A percentile compares a stretch with the other conserved stretches of the same genome.
Evolutionary conservation across 805 yeast genomes (phyloP).

Genomic region (Ogataea kodamae): DNA sequence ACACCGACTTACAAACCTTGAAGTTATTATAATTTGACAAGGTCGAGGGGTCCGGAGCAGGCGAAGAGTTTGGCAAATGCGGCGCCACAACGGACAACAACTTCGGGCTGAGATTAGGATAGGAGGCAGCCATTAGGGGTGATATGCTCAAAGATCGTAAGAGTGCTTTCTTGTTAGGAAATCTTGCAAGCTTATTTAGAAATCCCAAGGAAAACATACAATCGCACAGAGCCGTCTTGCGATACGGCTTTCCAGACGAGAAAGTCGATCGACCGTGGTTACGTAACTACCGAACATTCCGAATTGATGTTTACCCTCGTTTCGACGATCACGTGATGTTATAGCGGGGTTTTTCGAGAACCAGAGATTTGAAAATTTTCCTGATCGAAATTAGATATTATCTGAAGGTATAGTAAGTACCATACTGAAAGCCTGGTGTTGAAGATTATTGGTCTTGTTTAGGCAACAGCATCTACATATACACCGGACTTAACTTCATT

Average conservation of each 20-base stretch:
- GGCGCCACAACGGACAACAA: constrained; percentile 25
- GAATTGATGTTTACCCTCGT: too few species aligned
- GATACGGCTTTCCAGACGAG: background rate
- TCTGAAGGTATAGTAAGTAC: constrained; percentile 13
- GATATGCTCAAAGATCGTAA: background rate
- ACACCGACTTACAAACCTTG: constrained; percentile 45
- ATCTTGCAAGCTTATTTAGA: too few species aligned
- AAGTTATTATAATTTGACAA: constrained; percentile 65
- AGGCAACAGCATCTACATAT: background rate
- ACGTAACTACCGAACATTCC: too few species aligned
- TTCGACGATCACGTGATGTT: constrained; percentile 3
- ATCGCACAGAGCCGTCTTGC: background rate
- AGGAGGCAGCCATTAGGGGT: constrained; percentile 14
- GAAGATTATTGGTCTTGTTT: background rate
- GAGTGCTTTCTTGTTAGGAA: too few species aligned
- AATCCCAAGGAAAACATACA: too few species aligned
- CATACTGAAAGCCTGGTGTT: constrained; percentile 3
- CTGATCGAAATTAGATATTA: constrained; percentile 10
- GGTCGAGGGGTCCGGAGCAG: constrained; percentile 74
- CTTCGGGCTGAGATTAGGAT: constrained; percentile 28
- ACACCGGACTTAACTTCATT: too few species aligned
- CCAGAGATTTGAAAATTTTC: constrained; percentile 13
- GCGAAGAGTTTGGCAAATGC: constrained; percentile 38
- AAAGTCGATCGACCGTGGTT: too few species aligned
- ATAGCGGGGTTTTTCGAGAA: constrained; percentile 5